A percentile compares a stretch with the other conserved stretches of the same genome.
These are phyloP conservation scores for Aspergillus conjunctus DNA, from an alignment of 495 filamentous ascomycete genomes.

Conservation along the genomic window DNA sequence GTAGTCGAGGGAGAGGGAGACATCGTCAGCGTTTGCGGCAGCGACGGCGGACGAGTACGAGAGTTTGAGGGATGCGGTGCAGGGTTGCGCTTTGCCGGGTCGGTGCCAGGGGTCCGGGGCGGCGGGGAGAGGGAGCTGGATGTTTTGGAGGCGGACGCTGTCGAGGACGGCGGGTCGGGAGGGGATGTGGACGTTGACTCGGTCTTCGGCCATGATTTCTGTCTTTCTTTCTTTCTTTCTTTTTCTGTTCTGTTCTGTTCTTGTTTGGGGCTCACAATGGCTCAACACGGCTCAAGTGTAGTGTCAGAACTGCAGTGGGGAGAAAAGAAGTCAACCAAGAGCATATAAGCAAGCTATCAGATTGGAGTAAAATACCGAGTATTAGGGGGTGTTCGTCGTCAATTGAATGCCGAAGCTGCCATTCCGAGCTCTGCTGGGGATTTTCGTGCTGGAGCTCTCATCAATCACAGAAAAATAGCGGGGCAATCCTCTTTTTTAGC, in stretches of 20 bases:
- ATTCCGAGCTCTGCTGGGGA: conserved; percentile 1
- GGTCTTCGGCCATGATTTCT: conserved; percentile 33
- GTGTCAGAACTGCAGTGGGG: neutral
- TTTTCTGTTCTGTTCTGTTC: neutral
- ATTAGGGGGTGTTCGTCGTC: neutral
- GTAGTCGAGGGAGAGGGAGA: conserved; percentile 50
- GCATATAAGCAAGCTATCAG: neutral
- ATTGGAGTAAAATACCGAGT: neutral
- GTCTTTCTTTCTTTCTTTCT: neutral
- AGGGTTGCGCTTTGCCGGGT: conserved; percentile 45
- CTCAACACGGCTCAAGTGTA: neutral
- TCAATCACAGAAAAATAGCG: neutral
- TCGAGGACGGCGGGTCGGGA: conserved; percentile 41
- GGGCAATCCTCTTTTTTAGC: conserved; percentile 10
- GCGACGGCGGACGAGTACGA: conserved; percentile 49
- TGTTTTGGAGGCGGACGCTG: conserved; percentile 45
- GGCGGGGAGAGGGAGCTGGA: conserved; percentile 45
- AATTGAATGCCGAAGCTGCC: neutral
- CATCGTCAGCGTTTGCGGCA: conserved; percentile 46
- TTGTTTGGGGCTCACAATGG: neutral
- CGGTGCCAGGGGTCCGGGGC: conserved; percentile 53
- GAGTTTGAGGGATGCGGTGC: conserved; percentile 45
- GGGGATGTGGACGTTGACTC: conserved; percentile 41
- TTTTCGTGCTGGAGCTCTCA: no score
- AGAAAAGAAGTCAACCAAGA: neutral